These are phyloP conservation scores for Mycena crocata DNA, from an alignment of 768 basidiomycete species.

Conservation along the genomic window DNA sequence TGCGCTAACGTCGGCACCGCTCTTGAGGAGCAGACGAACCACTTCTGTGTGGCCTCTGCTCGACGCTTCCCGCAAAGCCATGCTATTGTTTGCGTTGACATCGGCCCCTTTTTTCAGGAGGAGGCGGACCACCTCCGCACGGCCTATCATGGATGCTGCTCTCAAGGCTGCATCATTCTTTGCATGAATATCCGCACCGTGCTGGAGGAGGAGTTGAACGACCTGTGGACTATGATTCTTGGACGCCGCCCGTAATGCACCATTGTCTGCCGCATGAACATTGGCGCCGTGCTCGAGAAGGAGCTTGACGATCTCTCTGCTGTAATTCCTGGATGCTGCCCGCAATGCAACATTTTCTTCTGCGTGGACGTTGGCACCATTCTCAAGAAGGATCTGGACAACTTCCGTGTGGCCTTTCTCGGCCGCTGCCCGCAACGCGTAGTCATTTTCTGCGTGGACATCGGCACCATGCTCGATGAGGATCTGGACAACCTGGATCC, in stretches of 20 bases:
- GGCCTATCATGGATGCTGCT: not conserved
- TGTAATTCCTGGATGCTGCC: not conserved
- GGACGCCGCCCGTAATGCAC: not conserved
- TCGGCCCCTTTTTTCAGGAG: not conserved
- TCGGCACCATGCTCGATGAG: slow-evolving; percentile 1
- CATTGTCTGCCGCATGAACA: not conserved
- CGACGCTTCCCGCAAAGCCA: not conserved
- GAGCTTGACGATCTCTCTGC: not conserved
- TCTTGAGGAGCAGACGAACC: not conserved
- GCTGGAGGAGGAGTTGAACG: not conserved
- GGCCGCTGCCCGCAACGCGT: not conserved
- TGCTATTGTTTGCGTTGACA: no score
- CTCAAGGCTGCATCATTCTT: not conserved
- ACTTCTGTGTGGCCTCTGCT: not conserved
- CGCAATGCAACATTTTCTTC: not conserved
- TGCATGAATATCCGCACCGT: no score
- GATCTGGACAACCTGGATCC: not conserved
- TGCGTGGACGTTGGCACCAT: not conserved
- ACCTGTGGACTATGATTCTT: not conserved
- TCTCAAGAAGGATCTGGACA: not conserved
- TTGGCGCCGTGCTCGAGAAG: not conserved
- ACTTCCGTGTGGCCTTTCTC: not conserved
- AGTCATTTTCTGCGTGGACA: not conserved
- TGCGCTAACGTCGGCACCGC: not conserved
- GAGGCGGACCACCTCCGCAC: not conserved